Percentiles rank a stretch among this genome's conserved stretches.
Conservation (phyloP, 257 asterid species). For the Solanum appendiculatum region DNA sequence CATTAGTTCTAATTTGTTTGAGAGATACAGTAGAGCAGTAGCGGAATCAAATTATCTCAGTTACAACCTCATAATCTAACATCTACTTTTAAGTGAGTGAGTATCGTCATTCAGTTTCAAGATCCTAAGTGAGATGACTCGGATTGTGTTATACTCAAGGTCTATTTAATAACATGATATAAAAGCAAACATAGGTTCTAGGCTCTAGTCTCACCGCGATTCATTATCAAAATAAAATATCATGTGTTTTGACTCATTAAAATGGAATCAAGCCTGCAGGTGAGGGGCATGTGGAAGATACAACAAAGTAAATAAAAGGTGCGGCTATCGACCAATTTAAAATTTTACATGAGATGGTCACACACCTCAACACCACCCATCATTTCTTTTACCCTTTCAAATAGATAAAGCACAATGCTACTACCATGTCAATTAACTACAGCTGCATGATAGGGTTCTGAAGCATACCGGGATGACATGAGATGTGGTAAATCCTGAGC, state of each 20-base stretch:
- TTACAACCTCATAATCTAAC: neutral
- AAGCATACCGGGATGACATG: slow-evolving; percentile 91
- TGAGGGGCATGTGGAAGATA: neutral
- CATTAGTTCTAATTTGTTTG: neutral
- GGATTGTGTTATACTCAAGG: neutral
- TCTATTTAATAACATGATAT: neutral
- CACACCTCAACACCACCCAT: neutral
- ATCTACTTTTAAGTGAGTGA: neutral
- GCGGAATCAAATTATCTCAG: neutral
- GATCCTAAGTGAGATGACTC: neutral
- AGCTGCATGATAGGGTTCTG: neutral
- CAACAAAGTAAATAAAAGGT: neutral
- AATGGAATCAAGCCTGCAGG: neutral
- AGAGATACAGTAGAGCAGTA: neutral
- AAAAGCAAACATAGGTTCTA: neutral
- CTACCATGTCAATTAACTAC: neutral
- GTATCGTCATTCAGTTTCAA: neutral
- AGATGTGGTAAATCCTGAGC: slow-evolving; percentile 85
- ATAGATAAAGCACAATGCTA: neutral
- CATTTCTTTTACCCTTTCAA: neutral
- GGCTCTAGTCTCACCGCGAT: neutral
- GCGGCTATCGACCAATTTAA: neutral
- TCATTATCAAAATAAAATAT: neutral
- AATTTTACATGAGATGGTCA: neutral
- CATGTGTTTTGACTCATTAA: neutral